These are phyloP conservation scores for Chlamydomonas reinhardtii DNA, from an alignment of 163 green algal species.

Conservation along the genomic window DNA sequence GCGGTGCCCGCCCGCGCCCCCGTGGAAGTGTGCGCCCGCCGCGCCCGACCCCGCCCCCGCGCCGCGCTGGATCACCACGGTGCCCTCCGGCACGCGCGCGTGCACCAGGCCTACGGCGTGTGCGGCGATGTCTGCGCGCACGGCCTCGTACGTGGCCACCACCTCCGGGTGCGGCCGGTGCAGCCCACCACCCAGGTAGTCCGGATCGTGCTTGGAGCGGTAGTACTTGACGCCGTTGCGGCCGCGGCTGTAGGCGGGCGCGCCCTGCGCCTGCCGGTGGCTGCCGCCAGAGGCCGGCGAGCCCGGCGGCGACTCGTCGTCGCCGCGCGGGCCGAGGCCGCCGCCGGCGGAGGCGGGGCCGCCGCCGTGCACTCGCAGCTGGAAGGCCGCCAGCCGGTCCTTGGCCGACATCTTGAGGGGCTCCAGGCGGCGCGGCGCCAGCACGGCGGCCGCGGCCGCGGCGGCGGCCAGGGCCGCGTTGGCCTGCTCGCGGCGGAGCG, in stretches of 20 bases:
- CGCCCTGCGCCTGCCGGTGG: too few species aligned
- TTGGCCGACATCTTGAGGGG: conserved; percentile 24
- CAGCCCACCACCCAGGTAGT: conserved; percentile 58
- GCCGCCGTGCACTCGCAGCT: conserved; percentile 30
- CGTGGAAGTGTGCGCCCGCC: background rate
- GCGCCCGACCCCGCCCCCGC: background rate
- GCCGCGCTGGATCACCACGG: conserved; percentile 19
- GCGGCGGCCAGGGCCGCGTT: conserved; percentile 30
- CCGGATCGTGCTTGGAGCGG: conserved; percentile 41
- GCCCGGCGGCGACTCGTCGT: background rate
- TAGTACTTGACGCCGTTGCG: conserved; percentile 39
- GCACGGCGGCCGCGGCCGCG: conserved; percentile 6
- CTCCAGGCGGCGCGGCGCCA: conserved; percentile 10
- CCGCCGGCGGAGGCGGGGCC: background rate
- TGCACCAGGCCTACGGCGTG: conserved; percentile 38
- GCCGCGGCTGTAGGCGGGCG: background rate
- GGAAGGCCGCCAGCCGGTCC: conserved; percentile 58
- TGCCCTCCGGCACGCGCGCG: conserved; percentile 27
- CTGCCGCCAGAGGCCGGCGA: background rate
- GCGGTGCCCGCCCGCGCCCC: background rate
- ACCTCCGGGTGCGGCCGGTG: conserved; percentile 37
- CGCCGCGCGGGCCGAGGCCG: background rate
- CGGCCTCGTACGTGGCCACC: conserved; percentile 45
- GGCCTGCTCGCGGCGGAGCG: conserved; percentile 34
- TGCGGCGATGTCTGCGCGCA: conserved; percentile 39